phyloP scores from a whole-genome alignment of 129 eudicot genomes.

The Helianthus annuus region HanXRQr2.0-SUNRISE NC_035438.2:79118129-79118628 shows the following conservation, averaged over 20 bases:
- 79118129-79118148: too few relatives aligned
- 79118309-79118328: constrained; percentile 19
- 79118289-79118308: neutral
- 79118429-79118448: constrained; percentile 65
- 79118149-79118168: too few relatives aligned
- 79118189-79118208: too few relatives aligned
- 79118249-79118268: neutral
- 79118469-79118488: constrained; percentile 48
- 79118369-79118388: constrained; percentile 94
- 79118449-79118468: constrained; percentile 51
- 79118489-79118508: constrained; percentile 42
- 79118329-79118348: constrained; percentile 96
- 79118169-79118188: too few relatives aligned
- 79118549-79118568: constrained; percentile 48
- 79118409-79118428: constrained; percentile 91
- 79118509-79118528: constrained; percentile 60
- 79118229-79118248: neutral
- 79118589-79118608: constrained; percentile 86
- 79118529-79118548: constrained; percentile 70
- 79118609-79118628: constrained; percentile 84
- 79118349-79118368: constrained; percentile 97
- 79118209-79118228: too few relatives aligned
- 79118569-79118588: constrained; percentile 80
- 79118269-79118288: neutral
- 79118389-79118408: constrained; percentile 97